Evolutionary conservation across 208 protist genomes (phyloP).

Genomic region (Naegleria gruberi): DNA sequence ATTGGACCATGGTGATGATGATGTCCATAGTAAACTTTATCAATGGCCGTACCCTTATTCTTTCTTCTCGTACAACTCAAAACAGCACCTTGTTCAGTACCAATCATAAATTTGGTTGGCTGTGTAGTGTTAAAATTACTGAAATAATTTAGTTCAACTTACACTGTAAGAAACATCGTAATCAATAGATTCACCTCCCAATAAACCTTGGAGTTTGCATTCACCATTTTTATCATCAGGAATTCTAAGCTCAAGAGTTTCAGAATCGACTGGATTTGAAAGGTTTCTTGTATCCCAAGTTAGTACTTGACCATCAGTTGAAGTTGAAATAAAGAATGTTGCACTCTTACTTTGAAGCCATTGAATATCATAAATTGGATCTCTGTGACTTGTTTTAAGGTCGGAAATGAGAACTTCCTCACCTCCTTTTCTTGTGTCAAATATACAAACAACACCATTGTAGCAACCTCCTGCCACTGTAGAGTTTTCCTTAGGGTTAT

Average conservation of each 20-base stretch:
- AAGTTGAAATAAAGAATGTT: constrained; percentile 82
- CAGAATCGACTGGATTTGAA: constrained; percentile 67
- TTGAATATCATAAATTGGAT: constrained; percentile 87
- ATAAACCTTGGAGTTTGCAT: constrained; percentile 63
- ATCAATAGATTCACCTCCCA: constrained; percentile 82
- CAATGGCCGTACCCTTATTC: constrained; percentile 79
- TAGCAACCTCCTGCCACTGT: constrained; percentile 88
- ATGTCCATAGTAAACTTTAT: constrained; percentile 81
- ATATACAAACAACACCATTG: constrained; percentile 80
- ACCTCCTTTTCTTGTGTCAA: constrained; percentile 44
- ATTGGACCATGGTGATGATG: constrained; percentile 89
- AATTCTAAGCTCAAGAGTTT: constrained; percentile 68
- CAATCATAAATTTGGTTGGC: constrained; percentile 88
- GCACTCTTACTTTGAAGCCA: constrained; percentile 89
- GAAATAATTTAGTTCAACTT: background rate
- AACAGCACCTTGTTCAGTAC: constrained; percentile 50
- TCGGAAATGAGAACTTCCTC: constrained; percentile 51
- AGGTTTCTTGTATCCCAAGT: constrained; percentile 89
- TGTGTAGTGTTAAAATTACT: constrained; percentile 73
- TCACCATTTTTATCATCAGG: constrained; percentile 64
- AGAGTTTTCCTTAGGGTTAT: constrained; percentile 88
- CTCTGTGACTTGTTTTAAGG: constrained; percentile 90
- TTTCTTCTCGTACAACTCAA: constrained; percentile 63
- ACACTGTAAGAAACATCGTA: constrained; percentile 62
- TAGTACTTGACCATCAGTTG: constrained; percentile 84